Evolutionary conservation across 768 basidiomycete genomes (phyloP).

Genomic region (Lactifluus volemus): DNA sequence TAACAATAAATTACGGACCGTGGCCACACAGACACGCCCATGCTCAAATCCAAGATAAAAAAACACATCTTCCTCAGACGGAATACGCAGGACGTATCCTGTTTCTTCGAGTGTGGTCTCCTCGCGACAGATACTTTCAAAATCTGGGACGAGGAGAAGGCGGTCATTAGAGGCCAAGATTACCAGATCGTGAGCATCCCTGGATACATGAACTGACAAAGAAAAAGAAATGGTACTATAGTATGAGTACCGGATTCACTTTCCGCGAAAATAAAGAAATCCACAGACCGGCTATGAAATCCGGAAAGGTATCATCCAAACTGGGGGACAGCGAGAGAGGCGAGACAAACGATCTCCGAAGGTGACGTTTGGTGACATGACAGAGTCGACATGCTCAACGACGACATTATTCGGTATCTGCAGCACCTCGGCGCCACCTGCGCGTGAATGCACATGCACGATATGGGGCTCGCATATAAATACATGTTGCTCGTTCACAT

Average conservation of each 20-base stretch:
- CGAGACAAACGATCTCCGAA: background rate
- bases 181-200: slow-evolving; percentile 29
- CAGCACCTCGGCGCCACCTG: slow-evolving; percentile 36
- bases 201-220: slow-evolving; percentile 30
- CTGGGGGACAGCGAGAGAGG: background rate
- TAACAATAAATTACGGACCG: slow-evolving; percentile 2
- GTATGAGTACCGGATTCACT: background rate
- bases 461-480: slow-evolving; percentile 46
- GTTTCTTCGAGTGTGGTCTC: background rate
- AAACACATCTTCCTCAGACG: background rate
- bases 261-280: background rate
- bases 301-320: background rate
- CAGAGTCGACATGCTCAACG: background rate
- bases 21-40: slow-evolving; percentile 16
- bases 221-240: background rate
- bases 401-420: slow-evolving; percentile 22
- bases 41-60: slow-evolving; percentile 17
- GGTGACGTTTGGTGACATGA: background rate
- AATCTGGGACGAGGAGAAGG: slow-evolving; percentile 29
- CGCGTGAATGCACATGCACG: slow-evolving; percentile 48
- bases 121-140: slow-evolving; percentile 23
- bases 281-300: slow-evolving; percentile 5
- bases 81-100: background rate
- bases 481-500: slow-evolving; percentile 47
- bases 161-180: slow-evolving; percentile 21